Evolutionary conservation across 2,329 filamentous ascomycete genomes (phyloP).

Genomic region (Penicillium fuscoglaucum): DNA sequence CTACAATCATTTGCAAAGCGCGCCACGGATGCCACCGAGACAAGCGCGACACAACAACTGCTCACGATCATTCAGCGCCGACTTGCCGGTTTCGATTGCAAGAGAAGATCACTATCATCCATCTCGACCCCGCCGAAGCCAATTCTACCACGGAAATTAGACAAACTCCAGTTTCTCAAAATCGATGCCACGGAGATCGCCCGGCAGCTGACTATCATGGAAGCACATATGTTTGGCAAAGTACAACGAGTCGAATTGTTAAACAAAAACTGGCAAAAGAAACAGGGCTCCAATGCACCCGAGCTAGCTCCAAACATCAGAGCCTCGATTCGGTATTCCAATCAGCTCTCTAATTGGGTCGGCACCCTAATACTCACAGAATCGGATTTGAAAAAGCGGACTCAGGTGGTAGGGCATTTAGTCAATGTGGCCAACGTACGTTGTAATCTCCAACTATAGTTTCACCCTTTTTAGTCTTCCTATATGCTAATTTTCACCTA

Average conservation of each 20-base stretch:
- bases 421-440: no score
- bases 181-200: constrained; percentile 92
- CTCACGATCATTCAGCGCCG: constrained; percentile 83
- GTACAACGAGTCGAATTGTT: constrained; percentile 89
- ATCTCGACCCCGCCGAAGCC: constrained; percentile 76
- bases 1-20: constrained; percentile 74
- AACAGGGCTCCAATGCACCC: constrained; percentile 59
- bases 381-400: no score
- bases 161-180: constrained; percentile 56
- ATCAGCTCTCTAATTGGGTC: constrained; percentile 96
- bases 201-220: constrained; percentile 88
- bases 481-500: no score
- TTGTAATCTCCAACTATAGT: no score
- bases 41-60: constrained; percentile 61
- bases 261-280: constrained; percentile 93
- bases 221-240: constrained; percentile 84
- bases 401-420: no score
- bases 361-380: constrained; percentile 45
- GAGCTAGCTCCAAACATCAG: constrained; percentile 89
- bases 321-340: constrained; percentile 89
- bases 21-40: constrained; percentile 11
- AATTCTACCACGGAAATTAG: constrained; percentile 95
- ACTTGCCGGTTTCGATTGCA: constrained; percentile 73
- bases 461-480: no score
- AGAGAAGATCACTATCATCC: constrained; percentile 53